phyloP scores from a whole-genome alignment of 768 basidiomycete genomes.

The Xerocomus potaroensis region DNA sequence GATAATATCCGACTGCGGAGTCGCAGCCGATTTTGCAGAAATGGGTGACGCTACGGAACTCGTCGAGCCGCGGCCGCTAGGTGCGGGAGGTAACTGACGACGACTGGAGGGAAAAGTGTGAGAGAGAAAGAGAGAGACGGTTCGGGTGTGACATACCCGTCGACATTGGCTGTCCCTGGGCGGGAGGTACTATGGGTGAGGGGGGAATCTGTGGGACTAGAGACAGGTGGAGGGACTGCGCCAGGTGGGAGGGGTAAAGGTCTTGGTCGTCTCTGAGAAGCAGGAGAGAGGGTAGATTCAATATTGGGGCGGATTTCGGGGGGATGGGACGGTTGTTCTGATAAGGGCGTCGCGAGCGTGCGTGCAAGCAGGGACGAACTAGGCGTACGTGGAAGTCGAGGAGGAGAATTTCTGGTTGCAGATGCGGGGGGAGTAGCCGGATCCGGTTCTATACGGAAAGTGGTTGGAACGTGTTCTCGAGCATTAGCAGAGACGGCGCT shows the following conservation, averaged over 20 bases:
- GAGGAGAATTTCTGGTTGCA: slow-evolving; percentile 12
- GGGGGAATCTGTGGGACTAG: slow-evolving; percentile 18
- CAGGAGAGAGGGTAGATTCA: slow-evolving; percentile 27
- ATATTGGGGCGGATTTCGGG: slow-evolving; percentile 19
- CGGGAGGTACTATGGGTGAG: slow-evolving; percentile 14
- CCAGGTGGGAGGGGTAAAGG: slow-evolving; percentile 29
- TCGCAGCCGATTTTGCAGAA: slow-evolving; percentile 12
- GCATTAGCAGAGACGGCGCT: slow-evolving; percentile 12
- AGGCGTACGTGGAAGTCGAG: slow-evolving; percentile 24
- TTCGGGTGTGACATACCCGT: slow-evolving; percentile 16
- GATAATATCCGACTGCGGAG: slow-evolving; percentile 14
- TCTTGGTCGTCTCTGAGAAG: slow-evolving; percentile 25
- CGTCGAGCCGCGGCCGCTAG: slow-evolving; percentile 20
- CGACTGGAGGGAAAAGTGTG: slow-evolving; percentile 16
- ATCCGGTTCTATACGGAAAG: slow-evolving; percentile 21
- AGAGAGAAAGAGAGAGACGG: not conserved
- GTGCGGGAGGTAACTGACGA: slow-evolving; percentile 28
- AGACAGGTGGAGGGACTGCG: slow-evolving; percentile 4
- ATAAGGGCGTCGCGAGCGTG: not conserved
- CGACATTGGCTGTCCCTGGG: slow-evolving; percentile 22
- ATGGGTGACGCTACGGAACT: slow-evolving; percentile 20
- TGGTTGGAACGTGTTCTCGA: slow-evolving; percentile 19
- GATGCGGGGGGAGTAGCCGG: slow-evolving; percentile 6
- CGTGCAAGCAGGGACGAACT: not conserved
- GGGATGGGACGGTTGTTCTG: slow-evolving; percentile 13